Evolutionary conservation across 352 stramenopile genomes (phyloP), one percentile per base, ranked within the genome.

Genomic region (Thraustochytrium striatum): DNA sequence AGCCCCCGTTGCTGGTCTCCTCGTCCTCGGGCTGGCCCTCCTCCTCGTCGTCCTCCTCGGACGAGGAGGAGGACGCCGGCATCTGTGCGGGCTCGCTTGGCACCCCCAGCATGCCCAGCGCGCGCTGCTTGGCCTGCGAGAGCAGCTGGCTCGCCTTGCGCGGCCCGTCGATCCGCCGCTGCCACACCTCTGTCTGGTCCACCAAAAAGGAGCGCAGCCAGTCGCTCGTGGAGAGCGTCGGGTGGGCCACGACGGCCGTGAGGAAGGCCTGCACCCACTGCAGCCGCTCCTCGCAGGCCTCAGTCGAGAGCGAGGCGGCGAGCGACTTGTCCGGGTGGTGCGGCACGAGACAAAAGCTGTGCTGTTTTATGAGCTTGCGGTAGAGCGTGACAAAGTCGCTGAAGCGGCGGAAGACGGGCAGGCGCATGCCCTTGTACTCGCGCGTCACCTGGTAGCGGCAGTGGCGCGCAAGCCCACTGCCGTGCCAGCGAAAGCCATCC

Each of bases 181-280:
- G 65, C 65, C 65, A 75, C 30, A 61, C 65, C 41, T 75, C 65
- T 5, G 65, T 75, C 19, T 30, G 32, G 16, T 55, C 11, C 25
- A 55, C 30, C 19, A 75, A n/a, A 61, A 75, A 75, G 65, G 58
- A n/a, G 1, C 65, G 44, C 21, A 75, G 44, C 65, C 65, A 75
- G 1, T 7, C 7, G 32, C 30, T 61, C 8, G 44, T 43, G 35
- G 11, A 19, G 21, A 75, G 52, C 1, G 11, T 3, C 28, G 21
- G 21, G 65, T 75, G 65, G 33, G 58, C 11, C 3, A 62, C 44
- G 32, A 70, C 5, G 52, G 30, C 36, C 19, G 16, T 21, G 32
- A 75, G 52, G 50, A 75, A 75, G 11, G 65, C 65, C 52, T 75
- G 65, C 41, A 75, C 43, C 65, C 65, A 75, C 47, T 75, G 44